A percentile compares a stretch with the other conserved stretches of the same genome.
Evolutionary conservation across 148 eudicot genomes (phyloP).

Genomic region (Talinum fruticosum): DNA sequence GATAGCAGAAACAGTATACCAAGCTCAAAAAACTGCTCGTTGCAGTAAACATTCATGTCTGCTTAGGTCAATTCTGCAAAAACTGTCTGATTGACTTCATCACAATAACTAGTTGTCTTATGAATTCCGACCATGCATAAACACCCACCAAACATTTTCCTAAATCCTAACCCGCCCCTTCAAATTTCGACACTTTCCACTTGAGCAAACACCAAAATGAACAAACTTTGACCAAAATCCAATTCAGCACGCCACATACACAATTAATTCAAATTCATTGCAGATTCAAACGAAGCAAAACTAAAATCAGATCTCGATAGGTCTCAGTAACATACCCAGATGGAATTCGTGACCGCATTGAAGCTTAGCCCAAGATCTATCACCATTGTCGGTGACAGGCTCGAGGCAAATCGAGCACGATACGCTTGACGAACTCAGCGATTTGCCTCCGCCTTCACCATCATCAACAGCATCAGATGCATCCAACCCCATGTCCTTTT

Average conservation of each 20-base stretch:
- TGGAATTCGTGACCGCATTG: slow-evolving; percentile 92
- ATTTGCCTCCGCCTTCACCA: slow-evolving; percentile 32
- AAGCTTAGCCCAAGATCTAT: slow-evolving; percentile 91
- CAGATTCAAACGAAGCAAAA: neutral
- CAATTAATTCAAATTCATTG: neutral
- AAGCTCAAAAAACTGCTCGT: neutral
- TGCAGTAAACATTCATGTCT: neutral
- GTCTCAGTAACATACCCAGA: slow-evolving; percentile 48
- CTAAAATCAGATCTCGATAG: slow-evolving; percentile 6
- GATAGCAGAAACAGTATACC: neutral
- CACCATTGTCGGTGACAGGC: slow-evolving; percentile 56
- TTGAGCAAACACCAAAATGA: neutral
- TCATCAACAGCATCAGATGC: slow-evolving; percentile 49
- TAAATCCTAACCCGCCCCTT: neutral
- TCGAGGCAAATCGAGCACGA: slow-evolving; percentile 92
- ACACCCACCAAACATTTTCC: neutral
- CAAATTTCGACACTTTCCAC: neutral
- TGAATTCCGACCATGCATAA: slow-evolving; percentile 3
- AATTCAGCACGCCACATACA: neutral
- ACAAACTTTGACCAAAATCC: neutral
- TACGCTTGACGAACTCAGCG: slow-evolving; percentile 32
- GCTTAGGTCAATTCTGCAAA: slow-evolving; percentile 4
- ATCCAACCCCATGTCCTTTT: slow-evolving; percentile 52
- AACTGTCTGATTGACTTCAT: neutral
- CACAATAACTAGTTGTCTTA: neutral